phyloP scores from a whole-genome alignment of 2,329 filamentous ascomycete genomes.

The Colletotrichum sp. region DNA sequence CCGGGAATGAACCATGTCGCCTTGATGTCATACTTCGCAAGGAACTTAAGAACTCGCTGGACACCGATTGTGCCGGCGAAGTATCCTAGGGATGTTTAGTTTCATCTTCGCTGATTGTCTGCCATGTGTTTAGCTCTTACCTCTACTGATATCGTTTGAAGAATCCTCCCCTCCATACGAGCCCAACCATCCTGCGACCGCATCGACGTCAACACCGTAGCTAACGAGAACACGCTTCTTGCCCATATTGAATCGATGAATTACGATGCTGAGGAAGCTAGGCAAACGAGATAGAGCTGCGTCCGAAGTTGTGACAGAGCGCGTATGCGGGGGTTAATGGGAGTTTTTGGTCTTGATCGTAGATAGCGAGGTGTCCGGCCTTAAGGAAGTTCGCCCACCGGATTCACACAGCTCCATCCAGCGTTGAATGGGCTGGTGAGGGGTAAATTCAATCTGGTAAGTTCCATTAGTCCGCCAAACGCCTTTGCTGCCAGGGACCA shows the following conservation, averaged over 20 bases:
- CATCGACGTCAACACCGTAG: conserved; percentile 77
- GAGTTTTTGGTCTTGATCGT: background rate
- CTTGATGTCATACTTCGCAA: conserved; percentile 75
- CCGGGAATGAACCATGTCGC: conserved; percentile 59
- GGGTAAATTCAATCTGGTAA: background rate
- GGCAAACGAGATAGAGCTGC: background rate
- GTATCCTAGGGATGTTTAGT: conserved; percentile 45
- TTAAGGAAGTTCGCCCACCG: background rate
- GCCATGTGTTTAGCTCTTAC: conserved; percentile 33
- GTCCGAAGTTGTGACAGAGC: background rate
- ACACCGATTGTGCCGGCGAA: conserved; percentile 73
- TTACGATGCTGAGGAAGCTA: background rate
- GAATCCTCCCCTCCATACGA: conserved; percentile 77
- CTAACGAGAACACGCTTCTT: conserved; percentile 44
- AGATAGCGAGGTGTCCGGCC: background rate
- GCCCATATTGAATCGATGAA: conserved; percentile 27
- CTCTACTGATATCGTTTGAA: conserved; percentile 73
- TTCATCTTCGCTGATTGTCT: background rate
- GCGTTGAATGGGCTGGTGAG: background rate
- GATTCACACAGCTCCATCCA: background rate
- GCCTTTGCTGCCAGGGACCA: background rate
- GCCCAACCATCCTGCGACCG: conserved; percentile 77
- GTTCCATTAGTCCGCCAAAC: background rate
- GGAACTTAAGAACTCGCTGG: conserved; percentile 70
- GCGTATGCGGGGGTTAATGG: background rate